Percentiles rank a stretch among this genome's conserved stretches.
Conservation (phyloP, 805 yeast species). For the Maudiozyma turicensis region DNA sequence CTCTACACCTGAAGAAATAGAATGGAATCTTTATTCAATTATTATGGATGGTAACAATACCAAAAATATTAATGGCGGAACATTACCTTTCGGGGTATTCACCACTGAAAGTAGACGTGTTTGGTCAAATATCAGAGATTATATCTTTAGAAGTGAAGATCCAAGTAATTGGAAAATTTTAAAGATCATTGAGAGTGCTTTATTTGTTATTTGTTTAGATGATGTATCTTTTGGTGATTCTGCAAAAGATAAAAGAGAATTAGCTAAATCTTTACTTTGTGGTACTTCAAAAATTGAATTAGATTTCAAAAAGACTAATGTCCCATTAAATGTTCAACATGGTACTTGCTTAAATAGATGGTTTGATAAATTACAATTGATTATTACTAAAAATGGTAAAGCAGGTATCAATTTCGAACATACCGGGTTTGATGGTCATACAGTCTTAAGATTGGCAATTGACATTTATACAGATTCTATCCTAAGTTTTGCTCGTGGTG, state of each 20-base stretch:
- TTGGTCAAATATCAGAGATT: slow-evolving; percentile 71
- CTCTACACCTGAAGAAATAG: slow-evolving; percentile 58
- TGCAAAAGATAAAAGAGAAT: slow-evolving; percentile 43
- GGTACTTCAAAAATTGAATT: slow-evolving; percentile 71
- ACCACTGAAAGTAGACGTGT: slow-evolving; percentile 83
- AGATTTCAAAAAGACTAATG: slow-evolving; percentile 11
- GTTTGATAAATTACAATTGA: slow-evolving; percentile 87
- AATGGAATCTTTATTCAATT: slow-evolving; percentile 64
- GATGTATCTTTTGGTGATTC: slow-evolving; percentile 40
- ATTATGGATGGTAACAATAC: slow-evolving; percentile 51
- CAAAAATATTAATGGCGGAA: not conserved
- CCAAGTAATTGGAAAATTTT: slow-evolving; percentile 59
- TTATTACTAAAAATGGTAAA: slow-evolving; percentile 78
- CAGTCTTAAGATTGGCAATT: slow-evolving; percentile 77
- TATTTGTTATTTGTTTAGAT: slow-evolving; percentile 77
- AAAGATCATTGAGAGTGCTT: slow-evolving; percentile 66
- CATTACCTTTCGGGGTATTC: slow-evolving; percentile 69
- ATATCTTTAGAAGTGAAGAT: slow-evolving; percentile 36
- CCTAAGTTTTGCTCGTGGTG: slow-evolving; percentile 72
- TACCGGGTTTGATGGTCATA: slow-evolving; percentile 93
- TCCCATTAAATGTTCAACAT: slow-evolving; percentile 60
- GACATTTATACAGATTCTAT: slow-evolving; percentile 90
- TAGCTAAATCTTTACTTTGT: slow-evolving; percentile 79
- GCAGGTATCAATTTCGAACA: slow-evolving; percentile 93
- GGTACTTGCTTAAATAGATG: slow-evolving; percentile 93